A percentile compares a stretch with the other conserved stretches of the same genome.
phyloP scores from a whole-genome alignment of 75 land plant species.

The Selaginella tamariscina region DNA sequence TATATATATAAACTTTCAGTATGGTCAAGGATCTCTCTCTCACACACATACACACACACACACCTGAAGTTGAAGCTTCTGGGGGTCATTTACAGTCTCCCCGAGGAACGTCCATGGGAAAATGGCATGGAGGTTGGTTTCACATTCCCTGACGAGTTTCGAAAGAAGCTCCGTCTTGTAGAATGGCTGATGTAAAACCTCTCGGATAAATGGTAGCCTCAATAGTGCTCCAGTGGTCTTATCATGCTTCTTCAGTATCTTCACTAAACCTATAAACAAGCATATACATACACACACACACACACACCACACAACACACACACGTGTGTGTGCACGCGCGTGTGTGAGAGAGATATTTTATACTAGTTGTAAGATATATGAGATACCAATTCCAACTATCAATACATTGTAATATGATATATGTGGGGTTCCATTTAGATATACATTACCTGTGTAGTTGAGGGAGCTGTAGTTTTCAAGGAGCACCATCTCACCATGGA shows the following conservation, averaged over 20 bases:
- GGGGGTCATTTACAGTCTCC: neutral
- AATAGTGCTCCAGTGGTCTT: slow-evolving; percentile 62
- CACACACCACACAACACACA: no score
- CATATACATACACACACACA: no score
- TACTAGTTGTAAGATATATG: neutral
- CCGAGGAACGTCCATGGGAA: slow-evolving; percentile 27
- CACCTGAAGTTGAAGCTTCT: no score
- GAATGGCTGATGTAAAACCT: slow-evolving; percentile 66
- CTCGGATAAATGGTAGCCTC: slow-evolving; percentile 60
- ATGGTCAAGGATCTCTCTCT: neutral
- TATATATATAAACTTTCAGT: neutral
- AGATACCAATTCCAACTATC: neutral
- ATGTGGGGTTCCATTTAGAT: neutral
- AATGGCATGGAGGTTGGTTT: slow-evolving; percentile 50
- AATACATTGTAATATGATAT: no score
- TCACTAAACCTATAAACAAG: slow-evolving; percentile 43
- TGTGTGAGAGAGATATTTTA: neutral
- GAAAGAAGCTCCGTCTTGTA: slow-evolving; percentile 63
- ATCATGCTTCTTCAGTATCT: slow-evolving; percentile 80
- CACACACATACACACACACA: no score
- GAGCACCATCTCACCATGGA: slow-evolving; percentile 92
- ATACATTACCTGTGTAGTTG: slow-evolving; percentile 67
- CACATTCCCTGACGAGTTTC: slow-evolving; percentile 59
- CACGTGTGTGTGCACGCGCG: neutral
- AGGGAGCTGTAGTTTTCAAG: slow-evolving; percentile 73